Percentiles rank a stretch among this genome's conserved stretches.
Evolutionary conservation across 1,284 basidiomycete species (phyloP).

Genomic region (Ustilago lituana): DNA sequence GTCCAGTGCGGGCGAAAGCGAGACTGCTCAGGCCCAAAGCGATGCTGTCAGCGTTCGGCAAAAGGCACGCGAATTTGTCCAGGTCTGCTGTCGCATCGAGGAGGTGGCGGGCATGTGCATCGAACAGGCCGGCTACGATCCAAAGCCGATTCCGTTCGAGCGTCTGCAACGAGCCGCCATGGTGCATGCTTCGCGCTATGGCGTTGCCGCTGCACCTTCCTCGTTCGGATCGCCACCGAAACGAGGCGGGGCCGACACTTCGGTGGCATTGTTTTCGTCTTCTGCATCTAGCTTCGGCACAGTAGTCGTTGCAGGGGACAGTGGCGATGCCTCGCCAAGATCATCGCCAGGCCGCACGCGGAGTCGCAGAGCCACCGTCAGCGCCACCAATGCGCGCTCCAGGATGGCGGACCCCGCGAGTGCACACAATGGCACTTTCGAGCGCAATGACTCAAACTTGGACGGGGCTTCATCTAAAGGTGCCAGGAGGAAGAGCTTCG

Average conservation of each 20-base stretch:
- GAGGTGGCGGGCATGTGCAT: slow-evolving; percentile 51
- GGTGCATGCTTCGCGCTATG: neutral
- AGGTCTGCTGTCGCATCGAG: slow-evolving; percentile 52
- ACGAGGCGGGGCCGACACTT: neutral
- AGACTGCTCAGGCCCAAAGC: neutral
- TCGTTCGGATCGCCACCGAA: neutral
- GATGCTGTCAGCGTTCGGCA: slow-evolving; percentile 20
- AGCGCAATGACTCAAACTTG: neutral
- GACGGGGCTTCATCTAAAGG: slow-evolving; percentile 3
- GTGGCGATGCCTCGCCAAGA: slow-evolving; percentile 12
- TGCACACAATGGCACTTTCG: neutral
- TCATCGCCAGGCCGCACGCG: slow-evolving; percentile 16
- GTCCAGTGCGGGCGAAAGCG: neutral
- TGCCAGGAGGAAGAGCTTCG: slow-evolving; percentile 23
- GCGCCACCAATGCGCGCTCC: slow-evolving; percentile 9
- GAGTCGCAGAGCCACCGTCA: slow-evolving; percentile 34
- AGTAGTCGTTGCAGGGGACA: slow-evolving; percentile 1
- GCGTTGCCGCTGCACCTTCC: neutral
- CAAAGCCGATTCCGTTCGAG: slow-evolving; percentile 37
- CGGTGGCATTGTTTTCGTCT: slow-evolving; percentile 11
- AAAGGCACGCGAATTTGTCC: slow-evolving; percentile 39
- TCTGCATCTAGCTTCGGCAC: slow-evolving; percentile 20
- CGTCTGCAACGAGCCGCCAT: slow-evolving; percentile 16
- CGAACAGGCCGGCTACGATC: slow-evolving; percentile 54
- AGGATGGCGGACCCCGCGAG: neutral